phyloP scores from a whole-genome alignment of 306 rosid genomes.

The Vigna angularis region DNA sequence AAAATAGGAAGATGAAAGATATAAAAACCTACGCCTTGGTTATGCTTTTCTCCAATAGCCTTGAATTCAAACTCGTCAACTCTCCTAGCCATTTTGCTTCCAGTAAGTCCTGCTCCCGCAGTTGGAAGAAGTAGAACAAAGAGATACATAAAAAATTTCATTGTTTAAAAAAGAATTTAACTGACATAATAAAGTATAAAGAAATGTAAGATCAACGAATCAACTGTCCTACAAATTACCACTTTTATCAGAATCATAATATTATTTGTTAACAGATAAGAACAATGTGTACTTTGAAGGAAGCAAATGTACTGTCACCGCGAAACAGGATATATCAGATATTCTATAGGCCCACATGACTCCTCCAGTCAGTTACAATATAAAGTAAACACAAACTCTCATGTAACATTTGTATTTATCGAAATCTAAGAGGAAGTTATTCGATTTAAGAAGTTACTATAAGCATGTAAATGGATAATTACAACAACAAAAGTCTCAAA shows the following conservation, averaged over 20 bases:
- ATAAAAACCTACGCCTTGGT: slow-evolving; percentile 62
- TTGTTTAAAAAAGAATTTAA: not conserved
- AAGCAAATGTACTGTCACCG: slow-evolving; percentile 11
- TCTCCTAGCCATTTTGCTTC: slow-evolving; percentile 80
- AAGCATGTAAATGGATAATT: slow-evolving; percentile 15
- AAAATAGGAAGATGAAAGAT: slow-evolving; percentile 34
- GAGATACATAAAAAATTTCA: slow-evolving; percentile 15
- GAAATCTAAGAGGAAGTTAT: no score
- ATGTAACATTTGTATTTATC: not conserved
- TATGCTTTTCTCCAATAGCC: slow-evolving; percentile 61
- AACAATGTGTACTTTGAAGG: not conserved
- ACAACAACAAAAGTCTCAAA: slow-evolving; percentile 6
- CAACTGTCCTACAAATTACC: not conserved
- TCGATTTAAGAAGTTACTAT: slow-evolving; percentile 14
- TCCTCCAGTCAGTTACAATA: slow-evolving; percentile 15
- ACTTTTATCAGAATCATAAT: slow-evolving; percentile 3
- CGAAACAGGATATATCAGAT: not conserved
- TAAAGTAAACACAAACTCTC: slow-evolving; percentile 31
- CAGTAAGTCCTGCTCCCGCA: slow-evolving; percentile 72
- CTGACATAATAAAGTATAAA: slow-evolving; percentile 18
- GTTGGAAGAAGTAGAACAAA: slow-evolving; percentile 48
- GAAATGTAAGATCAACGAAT: slow-evolving; percentile 4
- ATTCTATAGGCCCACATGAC: slow-evolving; percentile 11
- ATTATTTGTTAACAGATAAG: not conserved
- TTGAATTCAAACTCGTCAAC: slow-evolving; percentile 71